phyloP scores from a whole-genome alignment of 495 filamentous ascomycete genomes.

The Penicillium atrosanguineum region DNA sequence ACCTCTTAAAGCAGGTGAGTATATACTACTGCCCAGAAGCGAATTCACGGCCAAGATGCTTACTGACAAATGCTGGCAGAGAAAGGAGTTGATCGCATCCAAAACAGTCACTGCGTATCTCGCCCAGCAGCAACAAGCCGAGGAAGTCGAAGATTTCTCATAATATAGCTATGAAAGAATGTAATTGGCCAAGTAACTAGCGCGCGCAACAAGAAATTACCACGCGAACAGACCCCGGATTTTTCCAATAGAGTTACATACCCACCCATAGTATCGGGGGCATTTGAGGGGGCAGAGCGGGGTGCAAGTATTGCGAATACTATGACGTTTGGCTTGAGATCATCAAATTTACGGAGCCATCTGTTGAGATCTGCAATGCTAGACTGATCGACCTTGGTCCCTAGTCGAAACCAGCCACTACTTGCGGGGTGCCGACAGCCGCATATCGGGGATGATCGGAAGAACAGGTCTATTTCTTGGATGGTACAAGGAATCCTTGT shows the following conservation, averaged over 20 bases:
- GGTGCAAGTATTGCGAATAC: neutral
- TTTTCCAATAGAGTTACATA: constrained; percentile 3
- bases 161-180: constrained; percentile 20
- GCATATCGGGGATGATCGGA: neutral
- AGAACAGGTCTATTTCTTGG: neutral
- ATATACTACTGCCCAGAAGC: neutral
- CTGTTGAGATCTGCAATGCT: neutral
- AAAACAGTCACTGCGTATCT: constrained; percentile 46
- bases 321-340: constrained; percentile 5
- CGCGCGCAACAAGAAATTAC: neutral
- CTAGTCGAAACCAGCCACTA: neutral
- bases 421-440: neutral
- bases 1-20: constrained; percentile 63
- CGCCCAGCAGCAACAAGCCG: constrained; percentile 25
- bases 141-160: constrained; percentile 49
- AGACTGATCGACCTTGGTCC: neutral
- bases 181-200: neutral
- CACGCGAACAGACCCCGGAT: constrained; percentile 3
- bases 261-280: neutral
- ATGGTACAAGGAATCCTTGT: neutral
- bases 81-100: constrained; percentile 41
- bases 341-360: neutral
- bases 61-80: constrained; percentile 27
- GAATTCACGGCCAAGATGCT: neutral
- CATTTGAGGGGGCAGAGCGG: constrained; percentile 5